Evolutionary conservation across 306 rosid species (phyloP).

Genomic region (Prunus mume): DNA sequence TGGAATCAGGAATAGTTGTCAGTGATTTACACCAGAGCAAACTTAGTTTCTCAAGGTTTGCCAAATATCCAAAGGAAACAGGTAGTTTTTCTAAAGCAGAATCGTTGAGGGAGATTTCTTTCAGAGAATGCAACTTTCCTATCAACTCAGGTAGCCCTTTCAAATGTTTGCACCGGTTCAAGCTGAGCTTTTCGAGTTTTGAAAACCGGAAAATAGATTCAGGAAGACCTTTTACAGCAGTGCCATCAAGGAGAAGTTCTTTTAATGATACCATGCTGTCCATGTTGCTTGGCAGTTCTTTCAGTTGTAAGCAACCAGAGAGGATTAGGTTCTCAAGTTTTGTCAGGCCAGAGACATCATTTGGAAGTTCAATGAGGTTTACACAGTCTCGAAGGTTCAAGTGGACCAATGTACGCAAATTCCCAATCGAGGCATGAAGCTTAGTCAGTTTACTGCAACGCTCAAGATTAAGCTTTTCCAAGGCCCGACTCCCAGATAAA

Average conservation of each 20-base stretch:
- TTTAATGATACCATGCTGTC: constrained; percentile 43
- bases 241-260: constrained; percentile 37
- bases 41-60: constrained; percentile 52
- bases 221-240: constrained; percentile 44
- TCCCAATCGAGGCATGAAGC: constrained; percentile 52
- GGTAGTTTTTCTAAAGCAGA: constrained; percentile 54
- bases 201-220: constrained; percentile 44
- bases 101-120: constrained; percentile 35
- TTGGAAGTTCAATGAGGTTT: constrained; percentile 43
- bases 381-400: constrained; percentile 41
- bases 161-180: constrained; percentile 34
- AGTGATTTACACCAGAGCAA: constrained; percentile 45
- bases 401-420: constrained; percentile 34
- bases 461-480: constrained; percentile 52
- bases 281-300: constrained; percentile 45
- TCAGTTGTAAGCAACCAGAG: constrained; percentile 38
- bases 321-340: constrained; percentile 45
- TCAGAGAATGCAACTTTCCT: constrained; percentile 47
- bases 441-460: constrained; percentile 34
- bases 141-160: constrained; percentile 45
- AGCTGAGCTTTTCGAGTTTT: constrained; percentile 41
- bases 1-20: constrained; percentile 44
- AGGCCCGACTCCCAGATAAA: constrained; percentile 38
- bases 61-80: constrained; percentile 43
- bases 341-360: constrained; percentile 49